Conservation (phyloP, 345 rosid species). For the Viola odorata region DNA sequence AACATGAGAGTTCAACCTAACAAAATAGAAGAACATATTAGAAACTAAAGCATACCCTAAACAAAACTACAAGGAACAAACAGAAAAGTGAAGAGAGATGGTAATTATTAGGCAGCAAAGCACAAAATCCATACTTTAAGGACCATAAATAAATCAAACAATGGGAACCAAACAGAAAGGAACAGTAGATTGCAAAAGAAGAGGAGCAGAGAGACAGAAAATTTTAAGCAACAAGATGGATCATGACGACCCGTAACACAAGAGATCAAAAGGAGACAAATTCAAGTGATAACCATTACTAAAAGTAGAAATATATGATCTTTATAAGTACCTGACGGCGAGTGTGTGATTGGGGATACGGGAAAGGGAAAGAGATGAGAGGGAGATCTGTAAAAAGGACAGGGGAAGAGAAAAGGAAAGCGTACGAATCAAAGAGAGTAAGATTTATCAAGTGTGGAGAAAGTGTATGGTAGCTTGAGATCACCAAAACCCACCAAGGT, state of each 20-base stretch:
- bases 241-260: too few species aligned
- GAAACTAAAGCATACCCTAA: neutral
- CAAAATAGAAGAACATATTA: neutral
- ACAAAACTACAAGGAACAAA: neutral
- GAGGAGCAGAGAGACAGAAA: neutral
- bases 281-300: neutral
- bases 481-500: neutral
- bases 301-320: neutral
- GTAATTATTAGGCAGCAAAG: neutral
- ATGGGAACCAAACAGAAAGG: neutral
- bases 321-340: slow-evolving; percentile 3
- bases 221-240: neutral
- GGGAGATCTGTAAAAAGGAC: neutral
- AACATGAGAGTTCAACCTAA: neutral
- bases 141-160: neutral
- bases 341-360: neutral
- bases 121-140: neutral
- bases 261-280: slow-evolving; percentile 5
- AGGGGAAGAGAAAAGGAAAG: neutral
- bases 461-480: neutral
- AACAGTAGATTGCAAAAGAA: neutral
- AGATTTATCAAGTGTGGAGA: neutral
- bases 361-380: slow-evolving; percentile 4
- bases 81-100: neutral
- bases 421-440: slow-evolving; percentile 8